Evolutionary conservation across 2,329 filamentous ascomycete species (phyloP), one percentile per base, ranked within the genome.

Genomic region (Nemania abortiva): DNA sequence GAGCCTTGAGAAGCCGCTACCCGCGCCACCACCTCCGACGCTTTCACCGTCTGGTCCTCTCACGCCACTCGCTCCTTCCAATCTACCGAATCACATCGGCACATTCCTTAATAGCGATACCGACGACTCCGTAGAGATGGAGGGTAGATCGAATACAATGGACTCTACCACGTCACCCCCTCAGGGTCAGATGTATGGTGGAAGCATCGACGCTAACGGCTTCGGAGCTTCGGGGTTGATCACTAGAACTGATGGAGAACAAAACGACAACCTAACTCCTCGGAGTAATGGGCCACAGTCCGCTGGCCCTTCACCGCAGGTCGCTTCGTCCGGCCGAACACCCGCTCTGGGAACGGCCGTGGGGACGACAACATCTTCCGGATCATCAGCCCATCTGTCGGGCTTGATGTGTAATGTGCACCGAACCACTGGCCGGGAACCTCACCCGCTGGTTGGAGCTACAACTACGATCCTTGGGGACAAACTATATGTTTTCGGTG

Each of bases 401-500:
- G 89, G 89, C 0, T 79, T 91, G 63, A 90, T 91, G 88, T 91
- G 89, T 77, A 91, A 91, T 77, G 89, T 91, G n/a, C 89, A 91
- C 75, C 85, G 95, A 72, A 98, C 96, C 1, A 98, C 95, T 0
- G 96, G 96, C 42, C 90, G 90, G 70, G 95, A 98, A 78, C 96
- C 96, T 2, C 94, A 93, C 76, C 92, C 96, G 2, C 84, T 98
- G 2, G 96, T 99, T 0, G 96, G 96, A 37, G 95, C 96, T 5
- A 98, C 96, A 0, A 98, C 96, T 0, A 98, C 96, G 0, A 93
- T 98, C 56, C 81, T 99, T 1, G 96, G 95, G 31, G 96, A 99
- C 81, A 98, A 97, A 80, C 86, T 99, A 24, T 99, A 97, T 79
- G 95, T 98, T 3, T 99, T 98, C 83, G 96, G 96, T 55, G 96